Percentiles rank a stretch among this genome's conserved stretches.
These are phyloP conservation scores for Phytophthora meadii DNA, from an alignment of 352 stramenopile genomes.

Conservation along the genomic window DNA sequence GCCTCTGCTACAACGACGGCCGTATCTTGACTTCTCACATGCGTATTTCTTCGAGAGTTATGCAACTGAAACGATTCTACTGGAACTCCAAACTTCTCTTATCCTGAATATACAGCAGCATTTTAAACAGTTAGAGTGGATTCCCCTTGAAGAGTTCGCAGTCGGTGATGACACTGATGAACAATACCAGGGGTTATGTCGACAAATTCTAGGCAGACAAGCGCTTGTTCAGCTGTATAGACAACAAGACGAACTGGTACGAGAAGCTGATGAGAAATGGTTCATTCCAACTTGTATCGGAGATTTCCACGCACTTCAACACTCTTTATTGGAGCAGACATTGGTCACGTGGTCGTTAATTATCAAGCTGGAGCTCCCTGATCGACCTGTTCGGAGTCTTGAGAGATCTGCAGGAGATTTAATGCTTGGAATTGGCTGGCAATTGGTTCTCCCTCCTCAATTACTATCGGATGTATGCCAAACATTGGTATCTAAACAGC, in stretches of 20 bases:
- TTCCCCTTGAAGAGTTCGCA: conserved; percentile 11
- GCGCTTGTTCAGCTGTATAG: conserved; percentile 23
- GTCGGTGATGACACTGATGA: conserved; percentile 8
- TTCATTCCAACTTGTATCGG: conserved; percentile 35
- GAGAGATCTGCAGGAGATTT: conserved; percentile 37
- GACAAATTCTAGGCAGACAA: conserved; percentile 27
- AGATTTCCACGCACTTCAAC: conserved; percentile 45
- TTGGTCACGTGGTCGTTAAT: conserved; percentile 59
- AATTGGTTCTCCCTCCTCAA: conserved; percentile 39
- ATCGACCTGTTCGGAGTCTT: conserved; percentile 31
- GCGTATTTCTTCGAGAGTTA: conserved; percentile 74
- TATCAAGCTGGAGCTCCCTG: conserved; percentile 42
- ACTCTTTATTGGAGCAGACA: conserved; percentile 52
- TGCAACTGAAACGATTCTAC: conserved; percentile 46
- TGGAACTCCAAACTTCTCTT: conserved; percentile 55
- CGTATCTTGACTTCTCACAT: conserved; percentile 58
- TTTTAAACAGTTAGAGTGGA: conserved; percentile 30
- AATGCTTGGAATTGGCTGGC: conserved; percentile 39
- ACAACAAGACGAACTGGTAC: conserved; percentile 25
- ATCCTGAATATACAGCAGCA: conserved; percentile 40
- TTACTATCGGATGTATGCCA: conserved; percentile 38
- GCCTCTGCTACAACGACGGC: conserved; percentile 33
- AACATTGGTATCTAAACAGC: conserved; percentile 6
- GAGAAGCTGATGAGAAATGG: conserved; percentile 47
- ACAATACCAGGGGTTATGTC: conserved; percentile 27